Conservation (phyloP, 768 basidiomycete genomes). For the Amanita thiersii region DNA sequence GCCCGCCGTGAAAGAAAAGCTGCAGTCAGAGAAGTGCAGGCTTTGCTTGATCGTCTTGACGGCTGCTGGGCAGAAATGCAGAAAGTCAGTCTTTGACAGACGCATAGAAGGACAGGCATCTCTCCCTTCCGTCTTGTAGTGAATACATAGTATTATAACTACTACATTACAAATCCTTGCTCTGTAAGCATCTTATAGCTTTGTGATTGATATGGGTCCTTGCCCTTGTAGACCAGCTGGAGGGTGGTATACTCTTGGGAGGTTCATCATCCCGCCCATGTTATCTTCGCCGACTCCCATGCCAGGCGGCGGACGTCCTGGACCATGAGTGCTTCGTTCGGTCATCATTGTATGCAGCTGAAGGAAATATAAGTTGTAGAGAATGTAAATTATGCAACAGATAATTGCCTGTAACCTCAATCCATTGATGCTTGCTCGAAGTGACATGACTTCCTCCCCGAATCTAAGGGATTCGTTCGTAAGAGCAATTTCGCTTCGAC, state of each 20-base stretch:
- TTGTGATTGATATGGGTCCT: slow-evolving; percentile 12
- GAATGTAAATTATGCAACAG: slow-evolving; percentile 21
- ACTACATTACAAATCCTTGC: too few relatives aligned
- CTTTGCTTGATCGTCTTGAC: slow-evolving; percentile 73
- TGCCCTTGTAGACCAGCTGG: slow-evolving; percentile 10
- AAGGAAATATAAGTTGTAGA: slow-evolving; percentile 8
- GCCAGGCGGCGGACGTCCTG: slow-evolving; percentile 24
- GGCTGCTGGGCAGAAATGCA: slow-evolving; percentile 42
- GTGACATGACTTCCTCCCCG: slow-evolving; percentile 64
- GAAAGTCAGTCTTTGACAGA: neutral
- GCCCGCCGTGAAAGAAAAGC: slow-evolving; percentile 78
- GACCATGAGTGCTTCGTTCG: slow-evolving; percentile 59
- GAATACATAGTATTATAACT: too few relatives aligned
- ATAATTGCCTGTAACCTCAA: slow-evolving; percentile 79
- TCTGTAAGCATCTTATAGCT: slow-evolving; percentile 10
- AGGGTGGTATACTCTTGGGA: slow-evolving; percentile 1
- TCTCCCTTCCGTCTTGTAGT: neutral
- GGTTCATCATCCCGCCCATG: neutral
- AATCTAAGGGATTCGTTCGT: slow-evolving; percentile 65
- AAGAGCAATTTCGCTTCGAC: slow-evolving; percentile 57
- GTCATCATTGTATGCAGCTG: slow-evolving; percentile 69
- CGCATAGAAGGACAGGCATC: too few relatives aligned
- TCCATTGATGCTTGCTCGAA: slow-evolving; percentile 66
- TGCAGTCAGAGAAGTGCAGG: slow-evolving; percentile 83
- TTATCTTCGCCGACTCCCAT: slow-evolving; percentile 3